Evolutionary conservation across 768 basidiomycete species (phyloP).

Genomic region (Agaricus sinodeliciosus): DNA sequence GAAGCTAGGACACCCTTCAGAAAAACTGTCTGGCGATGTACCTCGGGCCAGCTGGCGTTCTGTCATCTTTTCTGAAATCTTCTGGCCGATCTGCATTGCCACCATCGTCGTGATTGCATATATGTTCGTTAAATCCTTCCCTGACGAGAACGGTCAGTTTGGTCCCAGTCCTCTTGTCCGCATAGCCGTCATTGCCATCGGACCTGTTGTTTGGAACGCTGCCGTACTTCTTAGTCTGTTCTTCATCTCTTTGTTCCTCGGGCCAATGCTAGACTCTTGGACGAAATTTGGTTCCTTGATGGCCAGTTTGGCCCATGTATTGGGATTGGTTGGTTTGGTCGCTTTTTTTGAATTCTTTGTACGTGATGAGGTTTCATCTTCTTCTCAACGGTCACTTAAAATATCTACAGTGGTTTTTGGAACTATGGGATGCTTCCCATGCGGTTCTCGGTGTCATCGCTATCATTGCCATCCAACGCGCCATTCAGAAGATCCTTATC

Average conservation of each 20-base stretch:
- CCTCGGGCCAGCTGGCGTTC: slow-evolving; percentile 86
- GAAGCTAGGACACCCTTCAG: slow-evolving; percentile 94
- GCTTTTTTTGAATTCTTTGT: slow-evolving; percentile 97
- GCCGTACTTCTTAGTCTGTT: slow-evolving; percentile 79
- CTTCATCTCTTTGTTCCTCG: slow-evolving; percentile 87
- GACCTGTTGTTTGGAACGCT: slow-evolving; percentile 94
- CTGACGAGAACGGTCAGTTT: slow-evolving; percentile 48
- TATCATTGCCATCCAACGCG: slow-evolving; percentile 85
- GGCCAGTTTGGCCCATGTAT: slow-evolving; percentile 85
- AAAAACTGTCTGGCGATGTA: slow-evolving; percentile 92
- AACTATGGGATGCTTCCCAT: slow-evolving; percentile 95
- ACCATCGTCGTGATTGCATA: slow-evolving; percentile 77
- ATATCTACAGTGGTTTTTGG: slow-evolving; percentile 79
- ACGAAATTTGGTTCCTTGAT: slow-evolving; percentile 86
- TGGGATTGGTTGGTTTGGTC: slow-evolving; percentile 75
- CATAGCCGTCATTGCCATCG: slow-evolving; percentile 81
- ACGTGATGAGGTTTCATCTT: slow-evolving; percentile 27
- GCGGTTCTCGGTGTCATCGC: slow-evolving; percentile 90
- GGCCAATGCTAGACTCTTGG: slow-evolving; percentile 83
- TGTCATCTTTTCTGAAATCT: slow-evolving; percentile 77
- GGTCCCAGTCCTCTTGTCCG: slow-evolving; percentile 85
- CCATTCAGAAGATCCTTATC: slow-evolving; percentile 91
- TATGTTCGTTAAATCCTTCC: slow-evolving; percentile 93
- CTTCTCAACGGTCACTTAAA: neutral
- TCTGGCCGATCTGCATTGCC: slow-evolving; percentile 75